These are phyloP conservation scores for Colletotrichum tanaceti DNA, from an alignment of 2,329 filamentous ascomycete species.

Conservation along the genomic window DNA sequence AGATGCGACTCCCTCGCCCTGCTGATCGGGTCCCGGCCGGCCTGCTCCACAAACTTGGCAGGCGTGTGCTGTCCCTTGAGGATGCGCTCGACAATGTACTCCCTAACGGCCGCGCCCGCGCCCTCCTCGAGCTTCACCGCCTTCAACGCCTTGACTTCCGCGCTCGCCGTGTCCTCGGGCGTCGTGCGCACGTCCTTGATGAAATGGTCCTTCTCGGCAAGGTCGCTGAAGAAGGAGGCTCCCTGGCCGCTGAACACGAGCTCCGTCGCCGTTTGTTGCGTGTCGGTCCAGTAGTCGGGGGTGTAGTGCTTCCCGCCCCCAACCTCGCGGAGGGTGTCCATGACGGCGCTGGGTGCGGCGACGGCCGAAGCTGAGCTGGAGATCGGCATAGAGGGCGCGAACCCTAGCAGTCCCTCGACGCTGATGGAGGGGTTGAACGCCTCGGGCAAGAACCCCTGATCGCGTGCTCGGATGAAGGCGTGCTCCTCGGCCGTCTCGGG, in stretches of 20 bases:
- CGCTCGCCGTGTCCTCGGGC: constrained; percentile 26
- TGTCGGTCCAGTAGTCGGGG: constrained; percentile 4
- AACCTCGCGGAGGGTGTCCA: constrained; percentile 52
- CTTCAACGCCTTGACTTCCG: constrained; percentile 38
- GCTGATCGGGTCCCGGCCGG: constrained; percentile 47
- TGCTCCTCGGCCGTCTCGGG: constrained; percentile 45
- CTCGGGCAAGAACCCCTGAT: constrained; percentile 38
- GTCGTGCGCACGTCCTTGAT: constrained; percentile 38
- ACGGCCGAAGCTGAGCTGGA: constrained; percentile 44
- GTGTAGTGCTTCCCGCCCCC: constrained; percentile 46
- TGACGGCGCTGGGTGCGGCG: constrained; percentile 46
- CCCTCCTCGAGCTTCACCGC: constrained; percentile 47
- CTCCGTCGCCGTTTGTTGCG: constrained; percentile 7
- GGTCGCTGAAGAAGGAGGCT: constrained; percentile 41
- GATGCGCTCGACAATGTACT: constrained; percentile 49
- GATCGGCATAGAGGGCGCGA: constrained; percentile 50
- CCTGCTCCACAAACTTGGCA: constrained; percentile 46
- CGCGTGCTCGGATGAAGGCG: constrained; percentile 44
- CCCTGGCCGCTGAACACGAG: neutral
- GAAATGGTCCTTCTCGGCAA: constrained; percentile 42
- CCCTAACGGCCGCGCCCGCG: constrained; percentile 50
- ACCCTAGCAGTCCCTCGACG: constrained; percentile 49
- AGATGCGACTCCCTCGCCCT: constrained; percentile 53
- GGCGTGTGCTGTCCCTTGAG: constrained; percentile 53
- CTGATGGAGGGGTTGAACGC: constrained; percentile 51